phyloP scores from a whole-genome alignment of 495 filamentous ascomycete genomes.

The Viridothelium virens region DNA sequence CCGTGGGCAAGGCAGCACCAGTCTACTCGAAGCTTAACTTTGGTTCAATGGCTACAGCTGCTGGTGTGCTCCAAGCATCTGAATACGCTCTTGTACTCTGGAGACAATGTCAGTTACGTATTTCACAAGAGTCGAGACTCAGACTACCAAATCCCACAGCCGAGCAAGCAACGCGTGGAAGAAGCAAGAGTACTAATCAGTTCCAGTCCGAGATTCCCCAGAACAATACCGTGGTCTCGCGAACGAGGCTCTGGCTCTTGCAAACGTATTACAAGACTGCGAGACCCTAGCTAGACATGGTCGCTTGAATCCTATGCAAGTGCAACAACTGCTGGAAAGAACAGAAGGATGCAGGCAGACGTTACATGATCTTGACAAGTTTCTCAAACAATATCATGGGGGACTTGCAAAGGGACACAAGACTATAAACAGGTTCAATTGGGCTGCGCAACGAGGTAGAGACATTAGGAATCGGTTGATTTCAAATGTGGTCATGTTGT shows the following conservation, averaged over 20 bases:
- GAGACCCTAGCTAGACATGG: slow-evolving; percentile 17
- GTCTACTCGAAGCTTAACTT: slow-evolving; percentile 8
- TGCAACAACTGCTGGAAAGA: slow-evolving; percentile 16
- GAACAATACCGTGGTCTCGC: slow-evolving; percentile 23
- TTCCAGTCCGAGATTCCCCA: slow-evolving; percentile 18
- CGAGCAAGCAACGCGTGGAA: not conserved
- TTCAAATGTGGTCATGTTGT: slow-evolving; percentile 22
- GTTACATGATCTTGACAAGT: slow-evolving; percentile 20
- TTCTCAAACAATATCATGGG: slow-evolving; percentile 18
- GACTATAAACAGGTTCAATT: slow-evolving; percentile 22
- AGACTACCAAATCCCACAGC: not conserved
- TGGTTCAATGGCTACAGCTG: not conserved
- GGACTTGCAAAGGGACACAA: slow-evolving; percentile 18
- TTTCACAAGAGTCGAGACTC: not conserved
- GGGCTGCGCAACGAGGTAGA: slow-evolving; percentile 17
- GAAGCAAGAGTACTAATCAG: not conserved
- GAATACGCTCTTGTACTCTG: slow-evolving; percentile 8
- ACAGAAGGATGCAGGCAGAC: slow-evolving; percentile 18
- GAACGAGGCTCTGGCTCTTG: slow-evolving; percentile 20
- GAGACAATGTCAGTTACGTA: not conserved
- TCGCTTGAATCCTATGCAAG: slow-evolving; percentile 18
- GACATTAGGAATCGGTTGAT: slow-evolving; percentile 19
- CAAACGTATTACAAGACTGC: slow-evolving; percentile 21
- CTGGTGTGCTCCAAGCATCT: not conserved
- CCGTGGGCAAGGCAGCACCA: slow-evolving; percentile 1